These are phyloP conservation scores for Pulicaria dysenterica DNA, from an alignment of 129 eudicot genomes.

Conservation along the genomic window DNA sequence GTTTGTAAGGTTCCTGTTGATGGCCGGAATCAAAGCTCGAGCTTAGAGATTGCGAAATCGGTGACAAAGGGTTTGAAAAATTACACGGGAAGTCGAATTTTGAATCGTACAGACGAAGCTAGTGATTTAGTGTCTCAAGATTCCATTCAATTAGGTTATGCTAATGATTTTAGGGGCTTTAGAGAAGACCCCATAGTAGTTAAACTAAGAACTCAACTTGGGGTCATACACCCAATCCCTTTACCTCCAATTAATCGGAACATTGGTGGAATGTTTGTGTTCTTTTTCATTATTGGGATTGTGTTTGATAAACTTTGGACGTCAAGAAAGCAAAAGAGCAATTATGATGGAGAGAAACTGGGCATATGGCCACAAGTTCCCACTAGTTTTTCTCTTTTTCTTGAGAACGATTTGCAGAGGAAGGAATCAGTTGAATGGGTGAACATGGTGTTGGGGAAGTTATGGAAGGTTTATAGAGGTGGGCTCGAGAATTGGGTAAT, in stretches of 20 bases:
- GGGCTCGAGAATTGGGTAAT: constrained; percentile 80
- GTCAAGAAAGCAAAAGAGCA: constrained; percentile 45
- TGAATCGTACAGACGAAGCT: constrained; percentile 28
- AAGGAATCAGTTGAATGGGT: constrained; percentile 98
- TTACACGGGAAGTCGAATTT: constrained; percentile 37
- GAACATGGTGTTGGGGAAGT: constrained; percentile 90
- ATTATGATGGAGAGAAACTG: constrained; percentile 34
- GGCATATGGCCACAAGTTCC: constrained; percentile 70
- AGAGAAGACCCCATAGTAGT: constrained; percentile 77
- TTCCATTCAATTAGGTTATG: constrained; percentile 24
- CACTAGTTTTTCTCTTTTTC: constrained; percentile 56
- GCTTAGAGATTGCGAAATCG: constrained; percentile 35
- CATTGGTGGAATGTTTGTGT: constrained; percentile 65
- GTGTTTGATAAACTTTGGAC: constrained; percentile 82
- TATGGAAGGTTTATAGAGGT: constrained; percentile 90
- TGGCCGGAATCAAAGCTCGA: constrained; percentile 30
- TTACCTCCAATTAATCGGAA: constrained; percentile 66
- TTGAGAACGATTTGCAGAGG: constrained; percentile 88
- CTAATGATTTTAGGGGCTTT: constrained; percentile 50
- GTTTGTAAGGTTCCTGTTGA: constrained; percentile 39
- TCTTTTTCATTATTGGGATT: constrained; percentile 83
- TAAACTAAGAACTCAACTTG: constrained; percentile 80
- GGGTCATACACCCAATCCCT: constrained; percentile 80
- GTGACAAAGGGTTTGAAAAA: constrained; percentile 48
- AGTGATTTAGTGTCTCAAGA: constrained; percentile 27